Evolutionary conservation across 2,329 filamentous ascomycete species (phyloP).

Genomic region (Monascus ruber): DNA sequence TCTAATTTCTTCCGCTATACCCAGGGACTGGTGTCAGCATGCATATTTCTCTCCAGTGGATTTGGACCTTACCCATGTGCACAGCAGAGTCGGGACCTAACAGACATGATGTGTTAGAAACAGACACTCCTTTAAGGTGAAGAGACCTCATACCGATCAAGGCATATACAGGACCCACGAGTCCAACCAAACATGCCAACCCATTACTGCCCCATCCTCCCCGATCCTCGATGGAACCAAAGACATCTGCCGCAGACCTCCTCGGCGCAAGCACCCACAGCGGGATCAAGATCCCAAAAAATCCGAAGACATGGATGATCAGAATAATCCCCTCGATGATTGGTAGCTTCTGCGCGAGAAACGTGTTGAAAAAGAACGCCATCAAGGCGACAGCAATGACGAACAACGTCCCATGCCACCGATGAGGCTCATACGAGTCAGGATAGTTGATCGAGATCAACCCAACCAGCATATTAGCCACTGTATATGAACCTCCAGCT

Average conservation of each 20-base stretch:
- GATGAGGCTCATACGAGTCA: conserved; percentile 3
- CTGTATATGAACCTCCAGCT: conserved; percentile 22
- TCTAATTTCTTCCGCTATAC: conserved; percentile 39
- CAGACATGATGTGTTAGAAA: too few relatives aligned
- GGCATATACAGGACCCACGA: too few relatives aligned
- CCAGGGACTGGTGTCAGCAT: conserved; percentile 3
- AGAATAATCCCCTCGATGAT: conserved; percentile 42
- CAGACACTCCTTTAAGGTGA: too few relatives aligned
- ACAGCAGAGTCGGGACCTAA: conserved; percentile 22
- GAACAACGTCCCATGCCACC: conserved; percentile 35
- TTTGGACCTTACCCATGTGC: conserved; percentile 17
- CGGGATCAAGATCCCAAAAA: conserved; percentile 31
- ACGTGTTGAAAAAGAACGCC: conserved; percentile 41
- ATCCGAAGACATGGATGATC: conserved; percentile 37
- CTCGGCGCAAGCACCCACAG: conserved; percentile 20
- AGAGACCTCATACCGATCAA: too few relatives aligned
- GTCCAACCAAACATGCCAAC: conserved; percentile 25
- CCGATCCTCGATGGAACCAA: conserved; percentile 27
- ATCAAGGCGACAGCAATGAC: conserved; percentile 38
- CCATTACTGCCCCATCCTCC: conserved; percentile 27
- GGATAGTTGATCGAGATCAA: conserved; percentile 23
- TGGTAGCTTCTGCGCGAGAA: conserved; percentile 35
- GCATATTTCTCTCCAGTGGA: not conserved
- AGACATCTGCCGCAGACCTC: conserved; percentile 15
- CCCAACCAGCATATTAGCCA: conserved; percentile 24